phyloP scores from a whole-genome alignment of 2,329 filamentous ascomycete genomes.

The Fusarium chaquense region DNA sequence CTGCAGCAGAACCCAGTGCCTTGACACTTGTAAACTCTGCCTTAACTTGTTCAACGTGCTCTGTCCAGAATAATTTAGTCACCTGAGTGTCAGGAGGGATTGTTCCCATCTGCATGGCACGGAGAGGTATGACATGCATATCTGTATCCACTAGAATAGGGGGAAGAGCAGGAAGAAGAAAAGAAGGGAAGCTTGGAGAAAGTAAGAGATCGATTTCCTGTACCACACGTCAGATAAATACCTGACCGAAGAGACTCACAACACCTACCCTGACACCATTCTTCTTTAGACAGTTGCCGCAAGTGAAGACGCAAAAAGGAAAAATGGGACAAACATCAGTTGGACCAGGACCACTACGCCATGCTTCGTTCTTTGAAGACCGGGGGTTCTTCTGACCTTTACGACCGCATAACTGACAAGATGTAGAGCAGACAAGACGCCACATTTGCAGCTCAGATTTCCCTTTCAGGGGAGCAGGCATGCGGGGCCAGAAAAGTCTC shows the following conservation, averaged over 20 bases:
- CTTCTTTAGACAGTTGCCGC: slow-evolving; percentile 72
- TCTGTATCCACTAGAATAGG: slow-evolving; percentile 74
- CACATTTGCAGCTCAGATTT: slow-evolving; percentile 82
- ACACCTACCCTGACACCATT: slow-evolving; percentile 73
- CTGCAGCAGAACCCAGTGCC: slow-evolving; percentile 73
- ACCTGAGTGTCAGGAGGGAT: slow-evolving; percentile 62
- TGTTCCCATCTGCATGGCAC: slow-evolving; percentile 64
- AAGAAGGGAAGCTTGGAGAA: slow-evolving; percentile 69
- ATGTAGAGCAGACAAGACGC: slow-evolving; percentile 71
- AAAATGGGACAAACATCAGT: slow-evolving; percentile 74
- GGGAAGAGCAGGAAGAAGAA: slow-evolving; percentile 75
- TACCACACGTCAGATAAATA: slow-evolving; percentile 35
- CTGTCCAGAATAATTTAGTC: slow-evolving; percentile 74
- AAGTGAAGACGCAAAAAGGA: slow-evolving; percentile 76
- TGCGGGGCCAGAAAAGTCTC: slow-evolving; percentile 71
- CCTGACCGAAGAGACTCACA: slow-evolving; percentile 6
- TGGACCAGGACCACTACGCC: slow-evolving; percentile 71
- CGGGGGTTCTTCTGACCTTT: slow-evolving; percentile 37
- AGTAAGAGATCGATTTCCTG: slow-evolving; percentile 79
- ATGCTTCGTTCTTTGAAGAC: slow-evolving; percentile 55
- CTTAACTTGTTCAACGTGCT: slow-evolving; percentile 72
- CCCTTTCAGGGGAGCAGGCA: slow-evolving; percentile 75
- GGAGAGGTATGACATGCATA: slow-evolving; percentile 69
- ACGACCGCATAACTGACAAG: slow-evolving; percentile 77
- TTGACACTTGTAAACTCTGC: slow-evolving; percentile 73